Evolutionary conservation across 208 protist species (phyloP), one percentile per base, ranked within the genome.

Genomic region (Acanthamoeba sp.): DNA sequence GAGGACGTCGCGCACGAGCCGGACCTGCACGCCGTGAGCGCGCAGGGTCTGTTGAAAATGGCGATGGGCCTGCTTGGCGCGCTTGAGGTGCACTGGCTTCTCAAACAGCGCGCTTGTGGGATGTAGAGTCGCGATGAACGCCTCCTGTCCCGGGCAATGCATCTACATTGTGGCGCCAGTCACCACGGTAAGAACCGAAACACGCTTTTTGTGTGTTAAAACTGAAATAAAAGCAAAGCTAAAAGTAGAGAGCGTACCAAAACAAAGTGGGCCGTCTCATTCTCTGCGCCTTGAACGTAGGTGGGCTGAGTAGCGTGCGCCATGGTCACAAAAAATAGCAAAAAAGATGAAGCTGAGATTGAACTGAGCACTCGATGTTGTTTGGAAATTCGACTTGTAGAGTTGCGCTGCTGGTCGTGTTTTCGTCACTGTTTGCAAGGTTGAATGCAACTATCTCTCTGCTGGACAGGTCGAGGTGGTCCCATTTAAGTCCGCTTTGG

Each of bases 81-180:
- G 16, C 50, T 62, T 95, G 24, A 95, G 62, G 45, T 64, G 87
- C 1, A 95, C 90, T 22, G 94, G 29, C 29, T 27, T 38, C 69
- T 95, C 88, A 85, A 94, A 95, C 29, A 95, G 87, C 16, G 94
- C 94, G 27, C 94, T 69, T 6, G 27, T 52, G 5, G 94, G 94
- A 50, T 95, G 94, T 7, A 87, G 29, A 9, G 40, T 57, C 14
- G 78, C 78, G n/a, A 87, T 59, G 42, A 87, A 87, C 14, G 48
- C 78, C 27, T 50, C 40, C n/a, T 87, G 48, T 36, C 48, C 42
- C 7, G 78, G 78, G 78, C 78, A 87, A 18, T 87, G 78, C 78
- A 87, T 87, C 78, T 87, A 20, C 66, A 76, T n/a, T 9, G 0
- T 29, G 24, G 5, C 24, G 4, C 3, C 22, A 4, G 55, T 4